A percentile compares a stretch with the other conserved stretches of the same genome.
Conservation (phyloP, 305 asterid genomes). For the Fraxinus platypoda region DNA sequence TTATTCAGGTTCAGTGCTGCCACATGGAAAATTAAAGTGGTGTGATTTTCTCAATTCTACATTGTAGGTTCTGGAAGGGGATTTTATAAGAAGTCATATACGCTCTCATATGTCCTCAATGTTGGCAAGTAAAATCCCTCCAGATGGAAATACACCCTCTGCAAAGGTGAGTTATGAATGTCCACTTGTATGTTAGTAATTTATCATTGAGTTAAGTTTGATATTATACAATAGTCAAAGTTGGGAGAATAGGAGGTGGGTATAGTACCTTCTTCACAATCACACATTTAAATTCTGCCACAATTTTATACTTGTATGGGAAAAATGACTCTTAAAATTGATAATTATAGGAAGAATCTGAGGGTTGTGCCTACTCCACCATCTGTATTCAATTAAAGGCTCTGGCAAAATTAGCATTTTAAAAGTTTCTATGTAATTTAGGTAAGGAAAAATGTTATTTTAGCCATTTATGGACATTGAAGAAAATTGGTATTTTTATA, state of each 20-base stretch:
- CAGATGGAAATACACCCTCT: slow-evolving; percentile 29
- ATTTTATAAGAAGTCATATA: slow-evolving; percentile 75
- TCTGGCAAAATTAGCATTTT: neutral
- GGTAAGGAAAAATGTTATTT: neutral
- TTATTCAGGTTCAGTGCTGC: neutral
- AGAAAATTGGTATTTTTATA: neutral
- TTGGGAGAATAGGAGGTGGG: neutral
- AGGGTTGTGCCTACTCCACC: neutral
- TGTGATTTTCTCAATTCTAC: slow-evolving; percentile 17
- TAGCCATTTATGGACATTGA: neutral
- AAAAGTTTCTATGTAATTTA: neutral
- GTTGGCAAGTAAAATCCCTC: slow-evolving; percentile 34
- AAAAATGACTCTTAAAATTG: neutral
- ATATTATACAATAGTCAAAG: neutral
- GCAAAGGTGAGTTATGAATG: slow-evolving; percentile 61
- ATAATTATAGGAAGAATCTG: neutral
- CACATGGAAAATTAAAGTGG: neutral
- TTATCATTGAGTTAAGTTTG: neutral
- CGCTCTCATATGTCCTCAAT: slow-evolving; percentile 68
- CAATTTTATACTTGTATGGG: neutral
- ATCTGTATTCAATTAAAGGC: neutral
- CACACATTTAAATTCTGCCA: neutral
- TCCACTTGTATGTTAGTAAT: neutral
- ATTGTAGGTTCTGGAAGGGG: slow-evolving; percentile 81
- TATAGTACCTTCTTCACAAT: neutral